Conservation (phyloP, 2,329 filamentous ascomycete species). For the Colletotrichum chrysophilum region DNA sequence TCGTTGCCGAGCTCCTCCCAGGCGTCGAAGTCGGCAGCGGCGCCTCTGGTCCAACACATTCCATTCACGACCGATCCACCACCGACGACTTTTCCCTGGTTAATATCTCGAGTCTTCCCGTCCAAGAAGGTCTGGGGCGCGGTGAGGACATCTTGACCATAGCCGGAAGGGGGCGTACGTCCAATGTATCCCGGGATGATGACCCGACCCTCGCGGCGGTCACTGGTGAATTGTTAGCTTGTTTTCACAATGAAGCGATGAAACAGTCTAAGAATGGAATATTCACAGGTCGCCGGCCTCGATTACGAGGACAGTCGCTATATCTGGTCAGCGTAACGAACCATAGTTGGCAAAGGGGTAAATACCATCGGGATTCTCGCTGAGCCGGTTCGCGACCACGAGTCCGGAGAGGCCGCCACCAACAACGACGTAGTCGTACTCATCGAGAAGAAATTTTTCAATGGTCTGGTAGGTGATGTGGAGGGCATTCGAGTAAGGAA, state of each 20-base stretch:
- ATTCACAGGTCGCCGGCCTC: conserved; percentile 25
- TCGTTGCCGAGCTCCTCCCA: conserved; percentile 47
- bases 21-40: conserved; percentile 43
- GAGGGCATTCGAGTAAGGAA: background rate
- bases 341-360: background rate
- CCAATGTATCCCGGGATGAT: conserved; percentile 24
- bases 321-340: background rate
- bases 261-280: background rate
- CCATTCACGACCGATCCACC: conserved; percentile 46
- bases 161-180: conserved; percentile 18
- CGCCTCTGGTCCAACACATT: conserved; percentile 44
- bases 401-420: conserved; percentile 53
- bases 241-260: too few relatives aligned
- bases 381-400: conserved; percentile 46
- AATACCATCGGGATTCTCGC: conserved; percentile 36
- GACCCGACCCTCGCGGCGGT: conserved; percentile 18
- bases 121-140: conserved; percentile 35
- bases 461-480: conserved; percentile 13
- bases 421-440: conserved; percentile 45
- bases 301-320: conserved; percentile 23
- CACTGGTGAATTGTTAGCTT: background rate
- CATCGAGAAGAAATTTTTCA: background rate
- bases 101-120: conserved; percentile 36
- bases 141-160: conserved; percentile 35
- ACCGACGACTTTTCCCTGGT: conserved; percentile 42